Evolutionary conservation across 2,329 filamentous ascomycete species (phyloP).

Genomic region (Lachnellula occidentalis): DNA sequence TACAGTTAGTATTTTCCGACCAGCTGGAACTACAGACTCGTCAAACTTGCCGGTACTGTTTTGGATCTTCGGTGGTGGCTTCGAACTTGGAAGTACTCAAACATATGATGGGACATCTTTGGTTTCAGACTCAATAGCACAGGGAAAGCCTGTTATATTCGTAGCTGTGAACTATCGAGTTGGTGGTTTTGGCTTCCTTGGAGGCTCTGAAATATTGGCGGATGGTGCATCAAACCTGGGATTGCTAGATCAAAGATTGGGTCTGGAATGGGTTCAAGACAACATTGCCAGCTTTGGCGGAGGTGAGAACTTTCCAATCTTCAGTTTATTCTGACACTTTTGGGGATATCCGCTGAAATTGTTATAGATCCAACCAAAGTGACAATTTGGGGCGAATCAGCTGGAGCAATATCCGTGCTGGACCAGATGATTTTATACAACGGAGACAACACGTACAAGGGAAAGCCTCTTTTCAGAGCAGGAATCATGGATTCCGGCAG

Average conservation of each 20-base stretch:
- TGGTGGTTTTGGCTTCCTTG: slow-evolving; percentile 68
- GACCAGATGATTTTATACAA: slow-evolving; percentile 72
- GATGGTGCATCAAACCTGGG: slow-evolving; percentile 68
- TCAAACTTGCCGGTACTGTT: slow-evolving; percentile 61
- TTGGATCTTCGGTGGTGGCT: slow-evolving; percentile 67
- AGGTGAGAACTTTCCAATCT: slow-evolving; percentile 30
- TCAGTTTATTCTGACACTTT: not conserved
- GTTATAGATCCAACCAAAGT: slow-evolving; percentile 34
- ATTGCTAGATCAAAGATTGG: slow-evolving; percentile 66
- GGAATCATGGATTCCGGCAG: slow-evolving; percentile 75
- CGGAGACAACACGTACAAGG: slow-evolving; percentile 69
- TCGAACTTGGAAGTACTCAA: slow-evolving; percentile 46
- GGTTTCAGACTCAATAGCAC: slow-evolving; percentile 39
- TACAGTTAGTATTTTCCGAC: slow-evolving; percentile 54
- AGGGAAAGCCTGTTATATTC: slow-evolving; percentile 62
- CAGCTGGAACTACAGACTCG: slow-evolving; percentile 46
- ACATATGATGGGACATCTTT: slow-evolving; percentile 49
- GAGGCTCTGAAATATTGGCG: slow-evolving; percentile 59
- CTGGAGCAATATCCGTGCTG: slow-evolving; percentile 66
- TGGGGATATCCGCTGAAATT: slow-evolving; percentile 3
- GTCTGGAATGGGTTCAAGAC: slow-evolving; percentile 69
- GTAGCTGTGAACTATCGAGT: slow-evolving; percentile 76
- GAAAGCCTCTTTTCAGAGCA: slow-evolving; percentile 66
- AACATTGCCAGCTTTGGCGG: slow-evolving; percentile 76
- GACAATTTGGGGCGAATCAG: slow-evolving; percentile 43